Percentiles rank a stretch among this genome's conserved stretches.
Conservation (phyloP, 2,329 filamentous ascomycete genomes). For the Furcasterigmium sp. region DNA sequence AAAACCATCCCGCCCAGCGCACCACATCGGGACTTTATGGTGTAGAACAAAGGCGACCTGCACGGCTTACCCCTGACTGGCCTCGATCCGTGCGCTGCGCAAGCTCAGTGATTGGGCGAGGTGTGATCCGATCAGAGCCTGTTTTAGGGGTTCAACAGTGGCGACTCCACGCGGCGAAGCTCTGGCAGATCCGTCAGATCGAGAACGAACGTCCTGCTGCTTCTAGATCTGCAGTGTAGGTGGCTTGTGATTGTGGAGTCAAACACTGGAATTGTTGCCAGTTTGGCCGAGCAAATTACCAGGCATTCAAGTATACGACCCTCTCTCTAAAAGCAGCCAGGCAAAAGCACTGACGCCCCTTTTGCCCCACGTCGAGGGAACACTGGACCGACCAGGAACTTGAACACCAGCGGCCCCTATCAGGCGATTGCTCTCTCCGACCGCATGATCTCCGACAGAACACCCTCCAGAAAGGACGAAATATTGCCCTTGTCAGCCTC, state of each 20-base stretch:
- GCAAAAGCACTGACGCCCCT: background rate
- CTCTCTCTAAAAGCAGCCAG: background rate
- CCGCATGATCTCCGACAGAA: background rate
- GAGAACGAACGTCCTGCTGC: background rate
- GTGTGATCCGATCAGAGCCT: background rate
- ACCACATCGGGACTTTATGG: no score
- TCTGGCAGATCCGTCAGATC: background rate
- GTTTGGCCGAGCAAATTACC: no score
- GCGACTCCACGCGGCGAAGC: background rate
- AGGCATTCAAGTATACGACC: no score
- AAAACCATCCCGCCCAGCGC: no score
- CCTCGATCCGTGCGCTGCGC: background rate
- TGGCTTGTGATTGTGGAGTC: background rate
- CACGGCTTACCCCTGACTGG: background rate
- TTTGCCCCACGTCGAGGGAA: background rate
- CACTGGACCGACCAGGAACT: background rate
- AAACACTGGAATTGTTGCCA: background rate
- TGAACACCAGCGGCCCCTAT: background rate
- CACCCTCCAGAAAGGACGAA: background rate
- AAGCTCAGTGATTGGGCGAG: background rate
- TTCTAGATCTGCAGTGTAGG: background rate
- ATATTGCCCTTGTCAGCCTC: background rate
- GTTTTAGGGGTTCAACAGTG: slow-evolving; percentile 1
- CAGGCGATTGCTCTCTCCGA: background rate
- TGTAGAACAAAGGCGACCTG: no score